phyloP scores from a whole-genome alignment of 73 alveolate species.

The Tetrahymena thermophila region DNA sequence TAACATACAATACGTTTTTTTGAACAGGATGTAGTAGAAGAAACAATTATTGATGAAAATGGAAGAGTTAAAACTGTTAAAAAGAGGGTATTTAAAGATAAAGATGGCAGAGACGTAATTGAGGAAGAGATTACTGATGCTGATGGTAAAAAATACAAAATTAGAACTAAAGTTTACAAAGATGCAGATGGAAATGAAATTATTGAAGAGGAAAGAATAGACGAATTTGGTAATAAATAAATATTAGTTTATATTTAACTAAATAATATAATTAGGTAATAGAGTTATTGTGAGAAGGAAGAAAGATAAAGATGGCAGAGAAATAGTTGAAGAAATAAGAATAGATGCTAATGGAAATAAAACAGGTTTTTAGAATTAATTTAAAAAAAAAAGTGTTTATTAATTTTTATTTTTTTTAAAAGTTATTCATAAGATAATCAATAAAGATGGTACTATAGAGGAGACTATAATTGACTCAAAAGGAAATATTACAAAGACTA shows the following conservation, averaged over 20 bases:
- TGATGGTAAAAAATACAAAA: constrained; percentile 27
- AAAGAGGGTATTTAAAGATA: constrained; percentile 32
- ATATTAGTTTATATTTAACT: background rate
- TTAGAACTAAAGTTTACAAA: constrained; percentile 23
- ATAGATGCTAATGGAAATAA: constrained; percentile 21
- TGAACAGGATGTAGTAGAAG: constrained; percentile 10
- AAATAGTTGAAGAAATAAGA: constrained; percentile 33
- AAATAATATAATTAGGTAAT: background rate
- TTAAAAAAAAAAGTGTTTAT: background rate
- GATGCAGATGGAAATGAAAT: constrained; percentile 37
- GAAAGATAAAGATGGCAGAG: constrained; percentile 18
- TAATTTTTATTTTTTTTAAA: background rate
- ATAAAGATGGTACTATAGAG: constrained; percentile 14
- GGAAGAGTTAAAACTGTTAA: constrained; percentile 22
- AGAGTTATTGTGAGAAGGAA: constrained; percentile 18
- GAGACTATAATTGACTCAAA: constrained; percentile 30
- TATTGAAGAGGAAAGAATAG: constrained; percentile 25
- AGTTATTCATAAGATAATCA: constrained; percentile 4
- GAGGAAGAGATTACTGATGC: constrained; percentile 32
- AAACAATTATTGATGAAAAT: constrained; percentile 23
- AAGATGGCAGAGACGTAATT: constrained; percentile 35
- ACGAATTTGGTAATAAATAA: constrained; percentile 17
- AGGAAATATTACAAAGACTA: constrained; percentile 17
- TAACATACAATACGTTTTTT: background rate
- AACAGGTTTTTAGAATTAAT: background rate